Base-by-base conservation (phyloP, 345 rosid species). In the Gossypioides kirkii region DNA sequence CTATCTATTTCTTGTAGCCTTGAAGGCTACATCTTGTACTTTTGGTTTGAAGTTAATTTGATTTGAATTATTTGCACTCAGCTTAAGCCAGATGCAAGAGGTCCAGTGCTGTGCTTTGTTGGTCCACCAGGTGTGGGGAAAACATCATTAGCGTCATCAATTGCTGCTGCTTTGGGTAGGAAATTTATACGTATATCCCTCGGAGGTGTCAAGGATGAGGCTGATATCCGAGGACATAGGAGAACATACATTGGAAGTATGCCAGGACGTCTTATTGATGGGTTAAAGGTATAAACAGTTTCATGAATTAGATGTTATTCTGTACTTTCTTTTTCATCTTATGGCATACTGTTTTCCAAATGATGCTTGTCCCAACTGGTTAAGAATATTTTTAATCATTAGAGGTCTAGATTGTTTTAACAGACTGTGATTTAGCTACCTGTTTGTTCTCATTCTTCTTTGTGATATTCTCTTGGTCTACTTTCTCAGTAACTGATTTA, bases 121-220 rank as follows among this genome's bases (percentile, higher is more conserved):
- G 99, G 99, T 69, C 98, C 99, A 68, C 99, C 99, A 52, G 99
- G 99, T 77, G 98, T 95, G 76, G 99, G 99, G 58, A 95, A 95
- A 85, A 95, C 99, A 80, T 92, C 99, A 78, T 81, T 95, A 81
- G 99, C 98, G 73, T 89, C 98, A 55, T 95, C 98, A 17, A 92
- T 95, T 80, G 96, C 99, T 72, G 84, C 91, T 72, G 94, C 97
- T 58, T 82, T 95, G 83, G 99, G 98, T 64, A 88, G 97, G 84
- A 92, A 92, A 80, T 95, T 60, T 84, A 69, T 91, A 22, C 98
- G 98, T 49, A 87, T 95, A 76, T 92, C 99, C 76, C 90, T 95
- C 74, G 99, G 99, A 76, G 99, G 99, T 81, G 96, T 95, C 65
- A 95, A 91, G 87, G 99, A 95, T 78, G 99, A 95, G 87, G 98